Percentiles rank a stretch among this genome's conserved stretches.
Evolutionary conservation across 176 grass and related monocot species (phyloP).

Genomic region (Poa pratensis): DNA sequence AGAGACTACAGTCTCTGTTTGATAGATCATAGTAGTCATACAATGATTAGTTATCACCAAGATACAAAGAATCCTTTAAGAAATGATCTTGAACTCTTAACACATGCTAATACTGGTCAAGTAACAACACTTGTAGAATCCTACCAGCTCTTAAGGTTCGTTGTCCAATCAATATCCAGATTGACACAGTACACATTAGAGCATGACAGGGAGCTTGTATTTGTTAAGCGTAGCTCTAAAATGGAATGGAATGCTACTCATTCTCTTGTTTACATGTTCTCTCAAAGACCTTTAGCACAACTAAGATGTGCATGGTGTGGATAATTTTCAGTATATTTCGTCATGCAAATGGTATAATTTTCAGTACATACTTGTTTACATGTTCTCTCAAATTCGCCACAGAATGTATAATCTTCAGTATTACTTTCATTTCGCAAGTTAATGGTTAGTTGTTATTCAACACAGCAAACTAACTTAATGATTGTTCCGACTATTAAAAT

Average conservation of each 20-base stretch:
- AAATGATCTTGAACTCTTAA: not conserved
- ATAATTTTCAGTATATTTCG: not conserved
- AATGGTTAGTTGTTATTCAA: not conserved
- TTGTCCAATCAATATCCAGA: not conserved
- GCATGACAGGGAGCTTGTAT: not conserved
- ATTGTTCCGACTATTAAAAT: not conserved
- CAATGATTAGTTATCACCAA: not conserved
- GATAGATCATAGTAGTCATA: not conserved
- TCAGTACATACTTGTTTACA: not conserved
- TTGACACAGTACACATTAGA: not conserved
- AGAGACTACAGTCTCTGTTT: constrained; percentile 9
- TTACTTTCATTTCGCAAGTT: not conserved
- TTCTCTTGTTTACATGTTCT: not conserved
- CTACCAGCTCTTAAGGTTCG: not conserved
- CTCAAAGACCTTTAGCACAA: not conserved
- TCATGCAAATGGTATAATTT: not conserved
- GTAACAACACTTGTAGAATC: constrained; percentile 18
- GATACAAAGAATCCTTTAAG: not conserved
- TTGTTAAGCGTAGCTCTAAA: not conserved
- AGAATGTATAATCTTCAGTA: not conserved
- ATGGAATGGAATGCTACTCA: not conserved
- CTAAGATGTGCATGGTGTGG: not conserved
- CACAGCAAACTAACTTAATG: not conserved
- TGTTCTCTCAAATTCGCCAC: not conserved
- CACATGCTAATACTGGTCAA: not conserved